Base-by-base conservation (phyloP, 1,139 yeast genomes). In the Geotrichum reessii region DNA sequence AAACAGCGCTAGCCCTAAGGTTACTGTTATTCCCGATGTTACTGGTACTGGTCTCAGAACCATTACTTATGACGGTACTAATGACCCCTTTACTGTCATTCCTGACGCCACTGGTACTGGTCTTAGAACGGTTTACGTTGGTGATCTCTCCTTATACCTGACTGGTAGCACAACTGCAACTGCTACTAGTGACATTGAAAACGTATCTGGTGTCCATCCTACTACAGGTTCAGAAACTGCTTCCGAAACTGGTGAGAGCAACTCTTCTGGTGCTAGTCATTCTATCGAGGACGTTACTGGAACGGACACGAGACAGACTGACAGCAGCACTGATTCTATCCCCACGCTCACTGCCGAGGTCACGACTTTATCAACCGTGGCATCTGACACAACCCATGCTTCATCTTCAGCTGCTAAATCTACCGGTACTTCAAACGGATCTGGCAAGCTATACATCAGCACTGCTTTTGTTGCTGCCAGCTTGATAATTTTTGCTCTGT, bases 281-380 rank as follows among this genome's bases (percentile, higher is more conserved):
- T 22, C 49, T 21, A 14, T 22, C 17, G 49, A 22, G 12, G 53
- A 19, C n/a, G 19, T 48, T 17, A 17, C 46, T 33, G 56, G 22
- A 22, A 24, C 51, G 12, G 55, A 47, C 11, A 3, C 46, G 22
- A 25, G 37, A 9, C 19, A 3, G 17, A 52, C 27, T 21, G 51
- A 49, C 11, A 21, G 9, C 27, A 9, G 19, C 2, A 14, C 40
- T 40, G 55, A 47, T 11, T 47, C 51, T 8, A 50, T 19, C n/a
- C 19, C 21, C 17, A 17, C 6, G 21, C n/a, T 2, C 2, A 31
- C 44, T 17, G n/a, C 44, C 17, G 44, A 37, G 3, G 44, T 8
- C 21, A 28, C 51, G 9, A 50, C 54, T 50, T 37, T 50, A 3
- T 31, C 54, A 6, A 55, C 58, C 12, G 55, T 42, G 12, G 33